Conservation (phyloP, 202 grass and related monocot species). For the Panicum hallii region DNA sequence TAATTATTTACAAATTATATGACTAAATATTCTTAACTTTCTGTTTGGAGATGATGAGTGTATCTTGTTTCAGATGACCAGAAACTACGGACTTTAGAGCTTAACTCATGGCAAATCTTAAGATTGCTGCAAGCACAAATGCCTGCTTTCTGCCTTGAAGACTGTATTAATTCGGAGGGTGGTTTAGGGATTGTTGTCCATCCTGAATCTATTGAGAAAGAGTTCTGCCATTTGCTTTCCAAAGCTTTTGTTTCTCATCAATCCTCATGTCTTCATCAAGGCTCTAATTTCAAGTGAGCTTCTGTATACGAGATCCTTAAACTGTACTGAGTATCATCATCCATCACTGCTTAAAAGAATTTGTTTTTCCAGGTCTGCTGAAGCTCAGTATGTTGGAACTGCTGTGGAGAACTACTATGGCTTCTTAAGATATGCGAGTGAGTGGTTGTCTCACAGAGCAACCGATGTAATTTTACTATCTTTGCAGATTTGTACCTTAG, state of each 20-base stretch:
- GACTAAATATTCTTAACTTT: slow-evolving; percentile 27
- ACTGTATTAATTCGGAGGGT: slow-evolving; percentile 50
- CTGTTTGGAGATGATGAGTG: slow-evolving; percentile 12
- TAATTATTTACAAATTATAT: slow-evolving; percentile 25
- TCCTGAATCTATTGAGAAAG: slow-evolving; percentile 49
- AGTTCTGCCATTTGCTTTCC: slow-evolving; percentile 68
- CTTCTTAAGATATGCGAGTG: slow-evolving; percentile 91
- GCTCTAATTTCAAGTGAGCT: slow-evolving; percentile 61
- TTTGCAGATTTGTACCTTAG: slow-evolving; percentile 41
- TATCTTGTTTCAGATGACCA: slow-evolving; percentile 70
- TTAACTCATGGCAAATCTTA: slow-evolving; percentile 91
- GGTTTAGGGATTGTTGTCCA: slow-evolving; percentile 27
- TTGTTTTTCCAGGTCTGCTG: slow-evolving; percentile 54
- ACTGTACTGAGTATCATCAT: slow-evolving; percentile 25
- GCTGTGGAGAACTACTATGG: slow-evolving; percentile 59
- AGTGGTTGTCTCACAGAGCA: slow-evolving; percentile 92
- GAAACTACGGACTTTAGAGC: slow-evolving; percentile 69
- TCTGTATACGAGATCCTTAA: slow-evolving; percentile 15
- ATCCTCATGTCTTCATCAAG: slow-evolving; percentile 45
- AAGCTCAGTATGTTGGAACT: slow-evolving; percentile 49
- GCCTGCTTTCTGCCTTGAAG: slow-evolving; percentile 67
- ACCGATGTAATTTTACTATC: slow-evolving; percentile 85
- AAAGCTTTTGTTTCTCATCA: slow-evolving; percentile 67
- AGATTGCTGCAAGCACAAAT: slow-evolving; percentile 80
- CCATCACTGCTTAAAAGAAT: slow-evolving; percentile 18